Evolutionary conservation across 208 protist species (phyloP), one percentile per base, ranked within the genome.

Genomic region (Leishmania martiniquensis): DNA sequence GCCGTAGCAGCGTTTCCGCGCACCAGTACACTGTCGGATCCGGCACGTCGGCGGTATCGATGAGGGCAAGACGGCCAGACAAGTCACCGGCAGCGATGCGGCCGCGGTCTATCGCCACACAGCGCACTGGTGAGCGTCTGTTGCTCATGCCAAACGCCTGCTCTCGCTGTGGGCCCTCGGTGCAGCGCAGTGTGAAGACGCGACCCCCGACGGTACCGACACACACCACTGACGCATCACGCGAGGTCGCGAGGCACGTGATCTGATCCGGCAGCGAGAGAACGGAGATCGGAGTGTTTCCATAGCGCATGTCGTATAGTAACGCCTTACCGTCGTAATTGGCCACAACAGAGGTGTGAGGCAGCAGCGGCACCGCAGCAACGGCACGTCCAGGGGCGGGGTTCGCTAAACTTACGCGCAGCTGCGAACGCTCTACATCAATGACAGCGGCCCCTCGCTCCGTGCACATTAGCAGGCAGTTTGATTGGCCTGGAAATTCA

Each of bases 291-390:
- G 87, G 74, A 22, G 49, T 47, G 44, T 51, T n/a, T 55, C 87
- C 52, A 37, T 72, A 57, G 32, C 89, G 85, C 29, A 77, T 81
- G 78, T 93, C 89, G 73, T 91, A 91, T 4, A 93, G 76, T 7
- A 93, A 74, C 62, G 88, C 89, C 77, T 89, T 91, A 39, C 89
- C 89, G 65, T 93, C 89, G 86, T 91, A 93, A 71, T 89, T 89
- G 9, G 89, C 87, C 37, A 91, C 87, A 0, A 71, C 85, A 44
- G 90, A 82, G 62, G 78, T 83, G 81, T 76, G 25, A 7, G 76
- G 59, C 52, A 54, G 52, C 37, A 91, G 65, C n/a, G 85, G 68
- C 12, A 77, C 71, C n/a, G 85, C 81, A 2, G 76, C 82, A 25
- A 93, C 81, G 17, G 81, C 81, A 25, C 87, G 81, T 32, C 80